Evolutionary conservation across 352 stramenopile genomes (phyloP).

Genomic region (Elongisporangium undulatum): DNA sequence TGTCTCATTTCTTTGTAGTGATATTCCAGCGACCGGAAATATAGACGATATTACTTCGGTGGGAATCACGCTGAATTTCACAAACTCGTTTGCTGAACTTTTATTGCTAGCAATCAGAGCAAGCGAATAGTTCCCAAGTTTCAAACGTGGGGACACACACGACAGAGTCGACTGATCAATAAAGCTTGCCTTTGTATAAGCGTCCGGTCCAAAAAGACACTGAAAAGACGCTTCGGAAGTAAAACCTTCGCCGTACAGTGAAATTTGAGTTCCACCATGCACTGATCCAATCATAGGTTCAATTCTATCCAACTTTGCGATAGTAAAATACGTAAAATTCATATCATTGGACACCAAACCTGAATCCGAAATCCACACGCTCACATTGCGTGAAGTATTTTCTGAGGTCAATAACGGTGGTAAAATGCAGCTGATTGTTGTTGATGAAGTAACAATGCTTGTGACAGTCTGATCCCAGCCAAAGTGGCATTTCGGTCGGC

Average conservation of each 20-base stretch:
- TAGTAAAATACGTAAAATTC: conserved; percentile 18
- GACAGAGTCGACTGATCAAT: conserved; percentile 3
- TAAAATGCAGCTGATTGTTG: conserved; percentile 15
- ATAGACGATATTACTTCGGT: conserved; percentile 25
- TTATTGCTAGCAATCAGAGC: conserved; percentile 21
- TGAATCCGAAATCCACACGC: conserved; percentile 34
- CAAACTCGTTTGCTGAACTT: conserved; percentile 19
- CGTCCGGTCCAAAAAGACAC: conserved; percentile 24
- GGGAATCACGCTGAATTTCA: conserved; percentile 25
- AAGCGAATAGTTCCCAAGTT: conserved; percentile 20
- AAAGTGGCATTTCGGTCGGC: conserved; percentile 29
- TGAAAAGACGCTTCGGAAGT: conserved; percentile 9
- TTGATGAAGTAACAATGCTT: conserved; percentile 17
- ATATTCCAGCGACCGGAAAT: conserved; percentile 19
- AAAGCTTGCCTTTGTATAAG: conserved; percentile 5
- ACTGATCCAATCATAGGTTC: conserved; percentile 23
- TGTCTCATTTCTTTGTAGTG: conserved; percentile 10
- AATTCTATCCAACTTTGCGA: conserved; percentile 8
- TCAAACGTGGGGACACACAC: conserved; percentile 25
- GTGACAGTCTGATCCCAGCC: conserved; percentile 5
- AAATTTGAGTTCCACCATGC: conserved; percentile 23
- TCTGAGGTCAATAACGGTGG: conserved; percentile 10
- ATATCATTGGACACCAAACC: conserved; percentile 14
- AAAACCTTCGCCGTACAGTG: conserved; percentile 19
- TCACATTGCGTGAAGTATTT: conserved; percentile 3